Evolutionary conservation across 83 land plant species (phyloP).

Genomic region (Diphasiastrum complanatum): DNA sequence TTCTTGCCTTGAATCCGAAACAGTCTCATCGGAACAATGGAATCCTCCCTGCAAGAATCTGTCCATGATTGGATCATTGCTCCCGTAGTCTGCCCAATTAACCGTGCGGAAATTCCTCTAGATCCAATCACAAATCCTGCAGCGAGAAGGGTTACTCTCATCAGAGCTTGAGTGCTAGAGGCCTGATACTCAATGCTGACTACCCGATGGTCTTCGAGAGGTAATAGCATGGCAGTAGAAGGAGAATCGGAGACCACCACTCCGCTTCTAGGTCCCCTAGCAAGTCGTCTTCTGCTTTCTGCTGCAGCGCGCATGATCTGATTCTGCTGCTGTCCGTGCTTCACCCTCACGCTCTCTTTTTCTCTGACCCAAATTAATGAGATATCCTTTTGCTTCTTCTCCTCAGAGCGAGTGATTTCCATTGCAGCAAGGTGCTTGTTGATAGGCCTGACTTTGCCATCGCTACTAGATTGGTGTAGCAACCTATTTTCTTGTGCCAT

Average conservation of each 20-base stretch:
- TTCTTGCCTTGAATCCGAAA: conserved; percentile 41
- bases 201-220: conserved; percentile 38
- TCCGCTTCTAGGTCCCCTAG: conserved; percentile 34
- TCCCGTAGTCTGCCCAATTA: conserved; percentile 36
- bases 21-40: conserved; percentile 18
- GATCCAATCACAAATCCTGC: conserved; percentile 45
- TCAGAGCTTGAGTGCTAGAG: conserved; percentile 34
- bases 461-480: background rate
- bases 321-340: too few species aligned
- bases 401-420: background rate
- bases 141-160: conserved; percentile 36
- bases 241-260: background rate
- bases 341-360: too few species aligned
- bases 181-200: conserved; percentile 40
- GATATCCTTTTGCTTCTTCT: background rate
- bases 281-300: conserved; percentile 30
- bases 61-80: conserved; percentile 44
- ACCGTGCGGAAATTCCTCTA: conserved; percentile 29
- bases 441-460: background rate
- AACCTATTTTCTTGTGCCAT: background rate
- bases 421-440: background rate
- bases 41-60: background rate
- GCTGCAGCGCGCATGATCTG: background rate
- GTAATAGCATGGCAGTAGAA: background rate
- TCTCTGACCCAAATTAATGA: too few species aligned